phyloP scores from a whole-genome alignment of 768 basidiomycete genomes.

The Rhizopogon vulgaris region DNA sequence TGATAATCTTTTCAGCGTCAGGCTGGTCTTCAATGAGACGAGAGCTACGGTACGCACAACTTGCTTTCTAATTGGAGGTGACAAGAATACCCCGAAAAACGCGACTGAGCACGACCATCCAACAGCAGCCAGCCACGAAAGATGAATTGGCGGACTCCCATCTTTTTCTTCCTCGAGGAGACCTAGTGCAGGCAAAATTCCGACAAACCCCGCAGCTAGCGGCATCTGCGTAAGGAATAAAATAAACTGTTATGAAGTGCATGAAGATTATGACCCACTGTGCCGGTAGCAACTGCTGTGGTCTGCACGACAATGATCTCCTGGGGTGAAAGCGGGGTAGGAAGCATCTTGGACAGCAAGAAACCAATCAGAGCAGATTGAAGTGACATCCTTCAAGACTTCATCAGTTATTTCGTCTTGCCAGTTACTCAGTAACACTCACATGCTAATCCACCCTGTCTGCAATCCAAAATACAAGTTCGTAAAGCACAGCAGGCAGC shows the following conservation, averaged over 20 bases:
- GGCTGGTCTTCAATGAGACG: slow-evolving; percentile 1
- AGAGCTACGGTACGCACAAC: slow-evolving; percentile 49
- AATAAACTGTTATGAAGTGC: neutral
- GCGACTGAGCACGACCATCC: slow-evolving; percentile 89
- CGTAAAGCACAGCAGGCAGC: slow-evolving; percentile 85
- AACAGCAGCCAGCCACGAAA: slow-evolving; percentile 69
- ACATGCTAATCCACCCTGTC: slow-evolving; percentile 91
- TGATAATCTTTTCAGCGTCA: slow-evolving; percentile 59
- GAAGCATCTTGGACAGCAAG: slow-evolving; percentile 71
- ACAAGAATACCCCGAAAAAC: slow-evolving; percentile 98
- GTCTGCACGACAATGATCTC: slow-evolving; percentile 94
- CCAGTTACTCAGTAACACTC: slow-evolving; percentile 14
- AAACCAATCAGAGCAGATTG: slow-evolving; percentile 93
- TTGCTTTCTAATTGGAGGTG: slow-evolving; percentile 91
- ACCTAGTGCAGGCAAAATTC: slow-evolving; percentile 86
- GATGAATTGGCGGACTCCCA: slow-evolving; percentile 65
- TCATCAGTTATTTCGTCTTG: neutral
- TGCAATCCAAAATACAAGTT: slow-evolving; percentile 86
- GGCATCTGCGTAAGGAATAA: slow-evolving; percentile 49
- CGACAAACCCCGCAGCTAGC: slow-evolving; percentile 82
- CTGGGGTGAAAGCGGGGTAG: slow-evolving; percentile 74
- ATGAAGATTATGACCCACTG: slow-evolving; percentile 21
- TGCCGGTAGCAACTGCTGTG: slow-evolving; percentile 91
- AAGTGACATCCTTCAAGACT: slow-evolving; percentile 74
- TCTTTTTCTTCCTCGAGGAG: slow-evolving; percentile 71